Conservation (phyloP, 2,329 filamentous ascomycete species). For the Trichoderma simmonsii region DNA sequence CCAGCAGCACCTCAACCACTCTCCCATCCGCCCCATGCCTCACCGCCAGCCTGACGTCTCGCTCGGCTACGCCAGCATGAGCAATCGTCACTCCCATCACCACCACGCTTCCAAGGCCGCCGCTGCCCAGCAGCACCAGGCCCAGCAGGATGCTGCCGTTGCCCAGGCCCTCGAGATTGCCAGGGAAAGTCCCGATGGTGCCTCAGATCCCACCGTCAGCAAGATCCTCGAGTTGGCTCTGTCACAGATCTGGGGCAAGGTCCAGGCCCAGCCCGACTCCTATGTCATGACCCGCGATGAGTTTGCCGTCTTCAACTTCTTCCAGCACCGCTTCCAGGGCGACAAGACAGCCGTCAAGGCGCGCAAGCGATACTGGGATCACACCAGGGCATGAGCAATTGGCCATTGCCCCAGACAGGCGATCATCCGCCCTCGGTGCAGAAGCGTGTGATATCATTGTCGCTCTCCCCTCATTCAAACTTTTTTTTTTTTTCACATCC, state of each 20-base stretch:
- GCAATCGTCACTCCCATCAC: constrained; percentile 15
- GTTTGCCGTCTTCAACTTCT: constrained; percentile 86
- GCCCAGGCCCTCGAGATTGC: constrained; percentile 71
- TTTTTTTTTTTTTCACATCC: not conserved
- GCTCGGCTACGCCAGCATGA: constrained; percentile 17
- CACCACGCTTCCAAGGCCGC: constrained; percentile 24
- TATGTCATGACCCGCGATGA: constrained; percentile 76
- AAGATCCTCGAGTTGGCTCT: constrained; percentile 65
- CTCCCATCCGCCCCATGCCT: constrained; percentile 23
- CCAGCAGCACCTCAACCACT: constrained; percentile 17
- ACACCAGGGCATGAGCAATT: constrained; percentile 33
- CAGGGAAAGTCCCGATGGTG: constrained; percentile 66
- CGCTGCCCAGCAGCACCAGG: constrained; percentile 23
- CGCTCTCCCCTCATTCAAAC: not conserved
- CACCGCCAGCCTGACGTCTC: constrained; percentile 25
- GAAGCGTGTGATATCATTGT: not conserved
- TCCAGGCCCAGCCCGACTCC: constrained; percentile 60
- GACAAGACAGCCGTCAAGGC: constrained; percentile 47
- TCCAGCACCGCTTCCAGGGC: constrained; percentile 62
- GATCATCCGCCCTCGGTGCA: not conserved
- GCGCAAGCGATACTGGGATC: constrained; percentile 53
- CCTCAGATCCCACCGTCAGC: constrained; percentile 59
- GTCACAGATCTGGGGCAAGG: constrained; percentile 62
- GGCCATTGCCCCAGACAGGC: not conserved
- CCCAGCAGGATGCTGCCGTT: constrained; percentile 43